phyloP scores from a whole-genome alignment of 805 yeast species.

The Kuraishia floccosa region DNA sequence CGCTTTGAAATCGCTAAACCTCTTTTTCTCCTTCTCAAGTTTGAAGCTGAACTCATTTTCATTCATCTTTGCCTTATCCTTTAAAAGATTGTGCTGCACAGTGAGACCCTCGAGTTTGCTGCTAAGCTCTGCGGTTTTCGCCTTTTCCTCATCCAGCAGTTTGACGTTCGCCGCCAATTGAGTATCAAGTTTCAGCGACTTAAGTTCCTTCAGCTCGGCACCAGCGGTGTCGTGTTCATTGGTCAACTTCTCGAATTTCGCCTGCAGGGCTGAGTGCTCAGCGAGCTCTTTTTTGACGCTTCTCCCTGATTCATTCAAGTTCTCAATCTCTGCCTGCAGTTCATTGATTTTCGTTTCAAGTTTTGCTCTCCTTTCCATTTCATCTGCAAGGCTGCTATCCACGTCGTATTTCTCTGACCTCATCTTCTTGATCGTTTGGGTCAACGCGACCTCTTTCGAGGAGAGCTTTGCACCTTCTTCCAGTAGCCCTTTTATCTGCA shows the following conservation, averaged over 20 bases:
- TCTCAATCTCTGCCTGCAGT: slow-evolving; percentile 15
- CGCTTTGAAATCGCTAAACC: slow-evolving; percentile 13
- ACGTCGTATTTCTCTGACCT: slow-evolving; percentile 30
- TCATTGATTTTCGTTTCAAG: slow-evolving; percentile 15
- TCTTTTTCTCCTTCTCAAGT: slow-evolving; percentile 15
- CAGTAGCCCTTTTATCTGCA: slow-evolving; percentile 50
- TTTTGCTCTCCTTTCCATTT: slow-evolving; percentile 15
- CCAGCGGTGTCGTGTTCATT: slow-evolving; percentile 12
- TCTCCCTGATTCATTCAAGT: slow-evolving; percentile 10
- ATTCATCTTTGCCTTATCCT: slow-evolving; percentile 12
- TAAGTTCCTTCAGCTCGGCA: slow-evolving; percentile 19
- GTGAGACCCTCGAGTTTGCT: slow-evolving; percentile 10
- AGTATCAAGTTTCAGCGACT: slow-evolving; percentile 20
- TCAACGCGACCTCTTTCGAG: slow-evolving; percentile 55
- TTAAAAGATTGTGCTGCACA: slow-evolving; percentile 10
- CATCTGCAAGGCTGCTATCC: slow-evolving; percentile 22
- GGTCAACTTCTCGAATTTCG: slow-evolving; percentile 11
- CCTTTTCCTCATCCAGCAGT: slow-evolving; percentile 21
- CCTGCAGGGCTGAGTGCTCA: slow-evolving; percentile 11
- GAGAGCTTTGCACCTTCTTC: slow-evolving; percentile 72
- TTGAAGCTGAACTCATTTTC: slow-evolving; percentile 15
- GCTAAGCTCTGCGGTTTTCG: slow-evolving; percentile 11
- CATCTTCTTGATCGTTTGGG: slow-evolving; percentile 54
- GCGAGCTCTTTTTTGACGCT: slow-evolving; percentile 19
- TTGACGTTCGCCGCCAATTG: slow-evolving; percentile 18